These are phyloP conservation scores for Megacollybia platyphylla DNA, from an alignment of 1,284 basidiomycete species.

Conservation along the genomic window DNA sequence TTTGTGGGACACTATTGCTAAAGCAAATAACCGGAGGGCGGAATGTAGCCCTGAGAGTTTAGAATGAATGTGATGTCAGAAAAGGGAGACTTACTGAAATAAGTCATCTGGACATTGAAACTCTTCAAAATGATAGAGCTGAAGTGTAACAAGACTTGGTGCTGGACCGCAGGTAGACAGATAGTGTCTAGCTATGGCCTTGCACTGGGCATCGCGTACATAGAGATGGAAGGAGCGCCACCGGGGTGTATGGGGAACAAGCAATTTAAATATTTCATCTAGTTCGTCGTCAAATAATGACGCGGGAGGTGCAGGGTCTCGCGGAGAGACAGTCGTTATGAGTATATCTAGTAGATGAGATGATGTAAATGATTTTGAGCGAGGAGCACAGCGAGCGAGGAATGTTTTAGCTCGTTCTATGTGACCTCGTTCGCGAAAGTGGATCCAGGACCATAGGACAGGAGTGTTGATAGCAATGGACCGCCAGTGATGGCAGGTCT, in stretches of 20 bases:
- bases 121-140: slow-evolving; percentile 52
- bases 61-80: slow-evolving; percentile 20
- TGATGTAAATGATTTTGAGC: slow-evolving; percentile 9
- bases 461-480: slow-evolving; percentile 33
- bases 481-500: slow-evolving; percentile 43
- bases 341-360: slow-evolving; percentile 35
- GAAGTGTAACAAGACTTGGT: slow-evolving; percentile 38
- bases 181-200: slow-evolving; percentile 33
- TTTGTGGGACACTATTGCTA: slow-evolving; percentile 29
- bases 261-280: slow-evolving; percentile 33
- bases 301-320: slow-evolving; percentile 31
- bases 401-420: slow-evolving; percentile 32
- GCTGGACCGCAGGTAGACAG: slow-evolving; percentile 36
- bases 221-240: slow-evolving; percentile 49
- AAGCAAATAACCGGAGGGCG: slow-evolving; percentile 44
- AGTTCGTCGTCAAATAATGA: slow-evolving; percentile 26
- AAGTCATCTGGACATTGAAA: slow-evolving; percentile 35
- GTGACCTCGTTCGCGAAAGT: slow-evolving; percentile 35
- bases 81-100: slow-evolving; percentile 11
- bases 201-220: slow-evolving; percentile 42
- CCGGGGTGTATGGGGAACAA: slow-evolving; percentile 31
- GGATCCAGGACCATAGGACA: slow-evolving; percentile 38
- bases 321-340: slow-evolving; percentile 36
- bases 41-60: slow-evolving; percentile 19
- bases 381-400: slow-evolving; percentile 20